Evolutionary conservation across 768 basidiomycete genomes (phyloP).

Genomic region (Mycena latifolia): DNA sequence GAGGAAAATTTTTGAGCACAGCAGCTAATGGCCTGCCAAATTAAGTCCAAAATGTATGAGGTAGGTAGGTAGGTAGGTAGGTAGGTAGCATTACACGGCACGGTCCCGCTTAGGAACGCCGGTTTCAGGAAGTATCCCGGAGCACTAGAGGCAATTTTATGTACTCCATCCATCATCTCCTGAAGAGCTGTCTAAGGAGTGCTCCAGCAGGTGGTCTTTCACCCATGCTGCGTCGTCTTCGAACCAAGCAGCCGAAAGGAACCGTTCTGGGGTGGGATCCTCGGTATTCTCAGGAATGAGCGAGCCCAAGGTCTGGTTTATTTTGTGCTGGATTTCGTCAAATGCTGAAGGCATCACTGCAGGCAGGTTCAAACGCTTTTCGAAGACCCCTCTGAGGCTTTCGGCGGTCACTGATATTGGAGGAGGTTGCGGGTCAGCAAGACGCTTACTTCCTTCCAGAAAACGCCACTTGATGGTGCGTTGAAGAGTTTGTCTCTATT

Average conservation of each 20-base stretch:
- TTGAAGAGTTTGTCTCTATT: constrained; percentile 19
- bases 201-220: background rate
- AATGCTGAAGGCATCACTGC: background rate
- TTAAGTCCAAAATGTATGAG: no score
- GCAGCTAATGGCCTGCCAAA: no score
- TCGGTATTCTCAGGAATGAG: constrained; percentile 1
- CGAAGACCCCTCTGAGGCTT: constrained; percentile 15
- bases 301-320: constrained; percentile 7
- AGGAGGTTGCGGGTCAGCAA: constrained; percentile 11
- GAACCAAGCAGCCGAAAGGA: background rate
- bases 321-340: constrained; percentile 12
- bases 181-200: background rate
- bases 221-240: no score
- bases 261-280: constrained; percentile 13
- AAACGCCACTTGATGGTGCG: constrained; percentile 3
- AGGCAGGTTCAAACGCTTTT: constrained; percentile 19
- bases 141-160: no score
- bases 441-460: constrained; percentile 23
- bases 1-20: no score
- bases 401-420: constrained; percentile 5
- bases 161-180: constrained; percentile 4
- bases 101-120: no score
- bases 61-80: no score
- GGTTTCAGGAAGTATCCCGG: no score
- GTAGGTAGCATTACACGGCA: no score